A percentile compares a stretch with the other conserved stretches of the same genome.
phyloP scores from a whole-genome alignment of 257 asterid species.

The Lantana camara region DNA sequence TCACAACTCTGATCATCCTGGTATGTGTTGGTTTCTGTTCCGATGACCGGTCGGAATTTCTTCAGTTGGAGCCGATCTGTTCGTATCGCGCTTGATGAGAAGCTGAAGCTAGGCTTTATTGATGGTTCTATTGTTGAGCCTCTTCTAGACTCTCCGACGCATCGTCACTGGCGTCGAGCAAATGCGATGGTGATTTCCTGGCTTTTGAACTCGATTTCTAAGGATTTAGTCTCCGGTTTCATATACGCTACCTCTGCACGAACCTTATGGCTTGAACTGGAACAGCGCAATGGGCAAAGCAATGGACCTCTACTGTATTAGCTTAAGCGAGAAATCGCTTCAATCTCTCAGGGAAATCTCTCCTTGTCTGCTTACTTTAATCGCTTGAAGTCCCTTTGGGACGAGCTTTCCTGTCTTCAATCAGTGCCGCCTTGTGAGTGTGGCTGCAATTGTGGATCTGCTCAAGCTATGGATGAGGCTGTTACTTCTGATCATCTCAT shows the following conservation, averaged over 20 bases:
- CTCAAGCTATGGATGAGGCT: too few species aligned
- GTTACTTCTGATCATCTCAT: not conserved
- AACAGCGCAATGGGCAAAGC: not conserved
- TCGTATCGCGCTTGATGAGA: too few species aligned
- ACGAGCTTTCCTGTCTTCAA: not conserved
- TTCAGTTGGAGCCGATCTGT: too few species aligned
- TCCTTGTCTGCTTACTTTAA: not conserved
- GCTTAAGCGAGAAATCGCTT: not conserved
- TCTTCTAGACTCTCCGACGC: too few species aligned
- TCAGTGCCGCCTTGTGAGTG: too few species aligned
- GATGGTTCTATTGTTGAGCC: too few species aligned
- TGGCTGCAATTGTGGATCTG: not conserved
- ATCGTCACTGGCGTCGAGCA: too few species aligned
- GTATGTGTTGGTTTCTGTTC: too few species aligned
- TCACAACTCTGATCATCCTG: too few species aligned
- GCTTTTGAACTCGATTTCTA: not conserved
- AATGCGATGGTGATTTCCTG: too few species aligned
- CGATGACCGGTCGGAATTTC: too few species aligned
- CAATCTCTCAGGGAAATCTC: not conserved
- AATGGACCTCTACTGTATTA: not conserved
- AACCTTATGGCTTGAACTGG: not conserved
- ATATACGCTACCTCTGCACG: not conserved
- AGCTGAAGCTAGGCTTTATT: too few species aligned
- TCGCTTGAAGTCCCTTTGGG: not conserved
- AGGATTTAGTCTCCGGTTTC: not conserved